These are phyloP conservation scores for Claviceps sp. DNA, from an alignment of 2,329 filamentous ascomycete species.

Conservation along the genomic window DNA sequence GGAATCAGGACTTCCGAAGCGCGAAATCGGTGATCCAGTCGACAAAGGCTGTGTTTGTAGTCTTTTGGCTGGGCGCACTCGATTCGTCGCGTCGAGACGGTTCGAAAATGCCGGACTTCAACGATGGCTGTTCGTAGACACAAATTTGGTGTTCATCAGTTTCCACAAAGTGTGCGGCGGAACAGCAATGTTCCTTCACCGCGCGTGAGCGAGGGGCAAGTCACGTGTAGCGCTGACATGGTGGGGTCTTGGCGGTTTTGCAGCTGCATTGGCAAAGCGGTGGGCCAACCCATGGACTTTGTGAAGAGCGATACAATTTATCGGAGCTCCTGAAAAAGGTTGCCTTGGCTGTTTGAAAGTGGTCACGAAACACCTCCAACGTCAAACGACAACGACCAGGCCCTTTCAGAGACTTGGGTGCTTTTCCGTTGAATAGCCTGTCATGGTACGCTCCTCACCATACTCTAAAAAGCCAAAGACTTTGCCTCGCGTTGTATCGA, in stretches of 20 bases:
- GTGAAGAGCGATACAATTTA: slow-evolving; percentile 2
- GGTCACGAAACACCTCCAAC: slow-evolving; percentile 1
- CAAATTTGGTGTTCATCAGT: slow-evolving; percentile 27
- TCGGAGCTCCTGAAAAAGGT: slow-evolving; percentile 13
- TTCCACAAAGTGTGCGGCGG: slow-evolving; percentile 28
- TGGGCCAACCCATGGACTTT: neutral
- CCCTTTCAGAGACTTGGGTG: neutral
- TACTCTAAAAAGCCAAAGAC: neutral
- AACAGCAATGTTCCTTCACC: slow-evolving; percentile 26
- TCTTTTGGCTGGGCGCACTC: neutral
- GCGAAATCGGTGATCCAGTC: neutral
- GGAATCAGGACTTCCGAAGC: neutral
- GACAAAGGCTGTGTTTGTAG: neutral
- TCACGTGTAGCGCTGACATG: slow-evolving; percentile 20
- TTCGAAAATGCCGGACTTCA: neutral
- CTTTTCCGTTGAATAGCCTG: slow-evolving; percentile 2
- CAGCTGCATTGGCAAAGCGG: neutral
- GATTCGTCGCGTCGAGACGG: neutral
- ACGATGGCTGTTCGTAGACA: slow-evolving; percentile 9
- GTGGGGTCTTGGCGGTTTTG: slow-evolving; percentile 6
- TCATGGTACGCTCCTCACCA: neutral
- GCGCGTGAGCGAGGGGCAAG: slow-evolving; percentile 23
- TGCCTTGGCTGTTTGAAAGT: slow-evolving; percentile 11
- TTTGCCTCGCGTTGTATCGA: neutral
- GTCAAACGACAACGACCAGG: slow-evolving; percentile 6